These are phyloP conservation scores for Wickerhamiella lipophila DNA, from an alignment of 805 yeast genomes.

Conservation along the genomic window DNA sequence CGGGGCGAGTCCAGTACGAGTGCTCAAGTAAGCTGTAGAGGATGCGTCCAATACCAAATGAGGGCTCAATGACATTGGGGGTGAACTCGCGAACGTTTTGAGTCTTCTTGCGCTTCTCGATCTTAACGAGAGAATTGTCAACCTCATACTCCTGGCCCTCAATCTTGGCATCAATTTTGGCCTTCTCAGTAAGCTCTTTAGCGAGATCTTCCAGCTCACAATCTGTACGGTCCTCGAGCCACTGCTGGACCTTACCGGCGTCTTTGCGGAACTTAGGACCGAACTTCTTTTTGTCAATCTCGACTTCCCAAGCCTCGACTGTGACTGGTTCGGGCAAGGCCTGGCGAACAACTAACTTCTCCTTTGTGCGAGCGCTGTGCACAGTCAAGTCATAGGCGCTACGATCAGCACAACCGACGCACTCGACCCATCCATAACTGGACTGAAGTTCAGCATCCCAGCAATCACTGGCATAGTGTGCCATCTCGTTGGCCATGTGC, in stretches of 20 bases:
- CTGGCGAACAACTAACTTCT: slow-evolving; percentile 88
- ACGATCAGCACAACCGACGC: slow-evolving; percentile 99
- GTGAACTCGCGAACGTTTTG: slow-evolving; percentile 91
- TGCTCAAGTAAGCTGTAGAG: slow-evolving; percentile 89
- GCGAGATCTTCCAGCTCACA: slow-evolving; percentile 70
- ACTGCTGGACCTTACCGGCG: slow-evolving; percentile 81
- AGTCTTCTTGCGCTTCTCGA: slow-evolving; percentile 63
- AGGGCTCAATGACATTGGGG: slow-evolving; percentile 97
- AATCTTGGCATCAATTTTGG: slow-evolving; percentile 53
- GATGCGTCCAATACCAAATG: slow-evolving; percentile 98
- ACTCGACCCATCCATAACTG: slow-evolving; percentile 98
- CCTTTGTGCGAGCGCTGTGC: slow-evolving; percentile 89
- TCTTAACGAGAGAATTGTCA: slow-evolving; percentile 56
- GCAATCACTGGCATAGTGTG: slow-evolving; percentile 98
- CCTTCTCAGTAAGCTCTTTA: slow-evolving; percentile 47
- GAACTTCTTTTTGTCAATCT: slow-evolving; percentile 84
- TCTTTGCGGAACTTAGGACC: slow-evolving; percentile 97
- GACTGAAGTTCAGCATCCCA: slow-evolving; percentile 98
- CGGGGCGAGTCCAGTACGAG: slow-evolving; percentile 88
- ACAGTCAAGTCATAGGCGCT: slow-evolving; percentile 95
- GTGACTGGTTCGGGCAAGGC: slow-evolving; percentile 70
- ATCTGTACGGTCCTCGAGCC: slow-evolving; percentile 64
- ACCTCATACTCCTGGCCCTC: slow-evolving; percentile 60
- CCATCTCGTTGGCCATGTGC: slow-evolving; percentile 98
- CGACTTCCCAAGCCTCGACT: slow-evolving; percentile 74